Evolutionary conservation across 169 alveolate species (phyloP), one percentile per base, ranked within the genome.

Genomic region (Cryptosporidium meleagridis): DNA sequence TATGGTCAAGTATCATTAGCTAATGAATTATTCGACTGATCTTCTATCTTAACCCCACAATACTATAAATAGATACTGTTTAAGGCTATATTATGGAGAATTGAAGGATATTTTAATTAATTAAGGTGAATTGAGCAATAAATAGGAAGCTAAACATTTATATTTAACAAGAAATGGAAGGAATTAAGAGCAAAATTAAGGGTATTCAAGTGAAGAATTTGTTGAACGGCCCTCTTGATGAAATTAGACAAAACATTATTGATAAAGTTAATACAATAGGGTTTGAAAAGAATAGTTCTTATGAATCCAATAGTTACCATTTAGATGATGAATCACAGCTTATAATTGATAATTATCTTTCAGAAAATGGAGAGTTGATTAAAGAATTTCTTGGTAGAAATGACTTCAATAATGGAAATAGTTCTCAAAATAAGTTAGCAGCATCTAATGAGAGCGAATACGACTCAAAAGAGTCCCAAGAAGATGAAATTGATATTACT

Each of bases 281-380:
- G 31, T 65, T 65, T 31, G 72, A 65, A 0, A 65, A 65, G 16
- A 65, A 29, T 21, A 29, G 0, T 65, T 3, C 21, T 7, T 35
- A n/a, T 10, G 51, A 37, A 1, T n/a, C 44, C 23, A 37, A 5
- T 10, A 10, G 12, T 29, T 31, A 31, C 23, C 23, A 16, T 29
- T 37, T n/a, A 26, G 51, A 16, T 14, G 33, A 65, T 21, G 72
- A 65, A n/a, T 65, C 23, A 18, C 26, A 31, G 51, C 0, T 5
- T 31, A 52, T 65, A 14, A 33, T 65, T 35, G 72, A 65, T n/a
- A 31, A 33, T 35, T 65, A 65, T 29, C 72, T 65, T 14, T 65
- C 51, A 33, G 72, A 65, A 8, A 65, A 65, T 14, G 41, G 52
- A 31, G 72, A 65, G 3, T 14, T 65, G 2, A 65, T 65, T 37